Evolutionary conservation across 345 rosid genomes (phyloP).

Genomic region (Gynandropsis gynandra): DNA sequence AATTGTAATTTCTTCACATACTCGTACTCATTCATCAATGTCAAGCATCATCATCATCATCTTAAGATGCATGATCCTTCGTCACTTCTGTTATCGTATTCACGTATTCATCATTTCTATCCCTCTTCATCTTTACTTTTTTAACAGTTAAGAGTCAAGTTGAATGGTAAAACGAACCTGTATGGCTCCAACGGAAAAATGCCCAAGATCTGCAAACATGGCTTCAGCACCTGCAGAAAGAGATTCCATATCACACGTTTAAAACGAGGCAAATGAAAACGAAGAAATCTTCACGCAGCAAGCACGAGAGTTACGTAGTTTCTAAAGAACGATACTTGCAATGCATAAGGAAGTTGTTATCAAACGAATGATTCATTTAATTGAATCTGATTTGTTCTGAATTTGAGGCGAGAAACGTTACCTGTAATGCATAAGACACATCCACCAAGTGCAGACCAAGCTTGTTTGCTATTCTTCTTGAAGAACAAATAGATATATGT

Average conservation of each 20-base stretch:
- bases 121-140: no score
- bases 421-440: conserved; percentile 95
- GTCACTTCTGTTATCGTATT: no score
- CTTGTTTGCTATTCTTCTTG: conserved; percentile 60
- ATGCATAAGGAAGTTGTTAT: no score
- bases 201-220: conserved; percentile 97
- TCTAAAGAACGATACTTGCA: no score
- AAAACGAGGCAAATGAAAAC: no score
- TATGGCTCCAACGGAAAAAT: conserved; percentile 78
- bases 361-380: not conserved
- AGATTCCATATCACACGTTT: no score
- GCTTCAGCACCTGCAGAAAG: conserved; percentile 90
- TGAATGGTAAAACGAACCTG: conserved; percentile 53
- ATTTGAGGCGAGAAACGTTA: conserved; percentile 21
- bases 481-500: conserved; percentile 69
- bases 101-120: no score
- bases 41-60: not conserved
- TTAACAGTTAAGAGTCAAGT: not conserved
- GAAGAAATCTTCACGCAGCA: no score
- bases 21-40: no score
- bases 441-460: conserved; percentile 97
- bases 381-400: not conserved
- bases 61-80: no score
- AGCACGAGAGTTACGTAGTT: no score
- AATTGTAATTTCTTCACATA: conserved; percentile 5